Evolutionary conservation across 441 rosid species (phyloP).

Genomic region (Isatis lusitanica): DNA sequence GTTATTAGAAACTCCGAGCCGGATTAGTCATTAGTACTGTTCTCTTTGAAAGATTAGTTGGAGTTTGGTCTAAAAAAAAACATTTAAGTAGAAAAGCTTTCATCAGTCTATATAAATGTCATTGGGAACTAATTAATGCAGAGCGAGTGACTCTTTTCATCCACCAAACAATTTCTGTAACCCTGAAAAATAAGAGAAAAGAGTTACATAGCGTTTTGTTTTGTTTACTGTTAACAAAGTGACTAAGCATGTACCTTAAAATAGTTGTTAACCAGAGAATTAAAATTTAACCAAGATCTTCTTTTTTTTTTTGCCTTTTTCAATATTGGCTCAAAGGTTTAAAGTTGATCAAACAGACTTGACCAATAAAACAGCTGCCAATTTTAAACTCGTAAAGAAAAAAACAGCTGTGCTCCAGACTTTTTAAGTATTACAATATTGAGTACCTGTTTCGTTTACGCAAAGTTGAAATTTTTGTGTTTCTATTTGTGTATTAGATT

Average conservation of each 20-base stretch:
- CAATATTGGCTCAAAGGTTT: neutral
- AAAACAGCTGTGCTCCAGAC: conserved; percentile 15
- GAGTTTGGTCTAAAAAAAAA: too few species aligned
- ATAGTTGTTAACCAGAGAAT: neutral
- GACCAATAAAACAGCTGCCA: conserved; percentile 18
- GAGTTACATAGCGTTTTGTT: neutral
- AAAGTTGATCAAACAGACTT: neutral
- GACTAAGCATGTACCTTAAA: neutral
- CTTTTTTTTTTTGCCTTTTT: conserved; percentile 7
- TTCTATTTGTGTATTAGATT: neutral
- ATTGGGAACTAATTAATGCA: neutral
- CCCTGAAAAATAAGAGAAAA: neutral
- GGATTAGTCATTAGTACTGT: too few species aligned
- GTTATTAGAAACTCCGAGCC: too few species aligned
- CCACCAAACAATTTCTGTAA: neutral
- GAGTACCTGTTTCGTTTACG: conserved; percentile 19
- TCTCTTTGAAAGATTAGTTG: too few species aligned
- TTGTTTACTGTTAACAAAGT: neutral
- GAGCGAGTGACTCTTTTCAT: neutral
- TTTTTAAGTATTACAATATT: conserved; percentile 11
- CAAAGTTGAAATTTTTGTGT: conserved; percentile 18
- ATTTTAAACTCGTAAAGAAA: too few species aligned
- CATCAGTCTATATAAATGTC: neutral
- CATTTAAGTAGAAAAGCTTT: too few species aligned
- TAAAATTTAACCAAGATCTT: neutral